phyloP scores from a whole-genome alignment of 495 filamentous ascomycete genomes.

The Hamigera avellanea region DNA sequence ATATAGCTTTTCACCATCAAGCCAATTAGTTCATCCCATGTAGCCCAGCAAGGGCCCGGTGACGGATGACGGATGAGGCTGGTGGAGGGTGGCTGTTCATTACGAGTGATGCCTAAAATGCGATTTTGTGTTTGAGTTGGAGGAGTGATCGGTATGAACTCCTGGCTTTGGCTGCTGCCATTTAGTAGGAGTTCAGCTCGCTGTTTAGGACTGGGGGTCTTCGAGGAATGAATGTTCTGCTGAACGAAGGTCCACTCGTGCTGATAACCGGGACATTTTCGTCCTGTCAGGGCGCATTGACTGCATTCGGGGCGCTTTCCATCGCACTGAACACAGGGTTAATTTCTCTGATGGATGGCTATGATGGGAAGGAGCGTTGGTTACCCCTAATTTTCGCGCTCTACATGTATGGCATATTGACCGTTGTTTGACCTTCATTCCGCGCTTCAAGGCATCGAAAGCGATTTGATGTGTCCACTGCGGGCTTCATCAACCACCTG shows the following conservation, averaged over 20 bases:
- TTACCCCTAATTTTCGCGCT: conserved; percentile 13
- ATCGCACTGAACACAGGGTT: conserved; percentile 10
- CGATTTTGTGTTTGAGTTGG: too few species aligned
- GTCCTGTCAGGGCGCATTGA: conserved; percentile 11
- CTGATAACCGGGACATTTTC: conserved; percentile 10
- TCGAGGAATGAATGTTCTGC: conserved; percentile 1
- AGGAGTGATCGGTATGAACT: too few species aligned
- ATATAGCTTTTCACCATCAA: conserved; percentile 7
- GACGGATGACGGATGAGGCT: neutral
- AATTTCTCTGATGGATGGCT: too few species aligned
- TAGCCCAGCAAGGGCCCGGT: too few species aligned
- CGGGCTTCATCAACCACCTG: too few species aligned
- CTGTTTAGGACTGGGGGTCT: too few species aligned
- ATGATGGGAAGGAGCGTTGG: too few species aligned
- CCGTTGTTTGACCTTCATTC: conserved; percentile 14
- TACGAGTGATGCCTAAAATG: neutral
- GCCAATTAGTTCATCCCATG: neutral
- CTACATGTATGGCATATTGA: conserved; percentile 16
- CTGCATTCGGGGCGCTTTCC: conserved; percentile 13
- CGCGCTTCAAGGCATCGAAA: conserved; percentile 1
- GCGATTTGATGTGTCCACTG: too few species aligned
- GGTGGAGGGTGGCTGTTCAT: neutral
- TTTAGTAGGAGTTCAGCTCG: too few species aligned
- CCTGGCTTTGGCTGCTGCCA: neutral
- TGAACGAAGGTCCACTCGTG: conserved; percentile 12